A percentile compares a stretch with the other conserved stretches of the same genome.
Conservation (phyloP, 1,284 basidiomycete genomes). For the Ustilago esculenta region DNA sequence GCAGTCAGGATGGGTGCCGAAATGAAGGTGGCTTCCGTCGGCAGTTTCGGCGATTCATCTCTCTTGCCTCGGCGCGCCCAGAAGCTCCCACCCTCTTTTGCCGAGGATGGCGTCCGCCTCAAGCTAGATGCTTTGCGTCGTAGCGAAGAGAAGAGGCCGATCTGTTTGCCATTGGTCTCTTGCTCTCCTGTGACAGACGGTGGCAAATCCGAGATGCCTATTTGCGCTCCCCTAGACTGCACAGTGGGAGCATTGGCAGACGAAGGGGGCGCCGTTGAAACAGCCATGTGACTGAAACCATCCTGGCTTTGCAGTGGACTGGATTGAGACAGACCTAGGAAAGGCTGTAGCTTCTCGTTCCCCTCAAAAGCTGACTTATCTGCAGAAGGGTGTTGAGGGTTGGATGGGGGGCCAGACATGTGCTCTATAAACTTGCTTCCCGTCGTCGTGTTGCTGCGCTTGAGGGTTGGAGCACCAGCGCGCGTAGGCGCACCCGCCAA, state of each 20-base stretch:
- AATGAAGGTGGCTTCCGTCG: slow-evolving; percentile 30
- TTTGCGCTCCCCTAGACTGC: background rate
- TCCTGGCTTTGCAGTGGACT: slow-evolving; percentile 34
- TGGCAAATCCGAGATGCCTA: slow-evolving; percentile 4
- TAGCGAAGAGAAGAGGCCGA: slow-evolving; percentile 49
- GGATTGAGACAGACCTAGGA: slow-evolving; percentile 40
- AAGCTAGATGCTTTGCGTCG: slow-evolving; percentile 50
- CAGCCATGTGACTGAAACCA: slow-evolving; percentile 12
- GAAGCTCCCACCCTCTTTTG: slow-evolving; percentile 23
- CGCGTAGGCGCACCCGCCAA: background rate
- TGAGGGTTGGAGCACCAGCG: slow-evolving; percentile 4
- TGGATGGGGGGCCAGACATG: background rate
- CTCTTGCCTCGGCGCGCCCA: slow-evolving; percentile 25
- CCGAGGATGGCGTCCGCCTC: slow-evolving; percentile 25
- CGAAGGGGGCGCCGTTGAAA: slow-evolving; percentile 5
- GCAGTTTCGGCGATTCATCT: slow-evolving; percentile 32
- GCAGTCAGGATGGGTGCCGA: slow-evolving; percentile 36
- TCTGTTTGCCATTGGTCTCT: slow-evolving; percentile 24
- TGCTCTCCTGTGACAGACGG: slow-evolving; percentile 4
- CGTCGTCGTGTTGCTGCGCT: slow-evolving; percentile 7
- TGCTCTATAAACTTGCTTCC: slow-evolving; percentile 34
- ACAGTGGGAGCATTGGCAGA: background rate
- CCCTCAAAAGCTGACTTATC: slow-evolving; percentile 18
- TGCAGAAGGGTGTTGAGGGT: slow-evolving; percentile 29
- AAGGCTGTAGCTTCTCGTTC: slow-evolving; percentile 54